phyloP scores from a whole-genome alignment of 805 yeast species.

The Yamadazyma ubonensis region DNA sequence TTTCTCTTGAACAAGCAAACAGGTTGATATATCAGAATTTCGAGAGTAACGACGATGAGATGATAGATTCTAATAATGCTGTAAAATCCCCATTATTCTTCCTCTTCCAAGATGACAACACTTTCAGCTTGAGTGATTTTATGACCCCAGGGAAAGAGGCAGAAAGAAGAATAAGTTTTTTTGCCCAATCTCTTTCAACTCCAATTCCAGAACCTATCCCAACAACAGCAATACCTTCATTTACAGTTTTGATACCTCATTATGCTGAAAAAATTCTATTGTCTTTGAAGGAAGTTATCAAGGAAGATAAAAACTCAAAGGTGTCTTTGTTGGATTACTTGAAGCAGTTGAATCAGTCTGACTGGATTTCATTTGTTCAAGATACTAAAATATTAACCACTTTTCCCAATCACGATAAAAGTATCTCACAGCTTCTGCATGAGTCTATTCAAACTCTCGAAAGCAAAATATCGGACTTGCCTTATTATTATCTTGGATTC shows the following conservation, averaged over 20 bases:
- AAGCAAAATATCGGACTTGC: conserved; percentile 49
- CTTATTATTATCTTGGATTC: conserved; percentile 72
- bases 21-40: conserved; percentile 23
- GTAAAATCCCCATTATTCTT: conserved; percentile 47
- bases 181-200: conserved; percentile 53
- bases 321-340: conserved; percentile 73
- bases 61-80: background rate
- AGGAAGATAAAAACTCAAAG: conserved; percentile 45
- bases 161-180: conserved; percentile 50
- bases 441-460: background rate
- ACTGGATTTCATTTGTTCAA: conserved; percentile 79
- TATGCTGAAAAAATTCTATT: conserved; percentile 50
- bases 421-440: background rate
- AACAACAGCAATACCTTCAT: conserved; percentile 47
- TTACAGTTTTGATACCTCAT: conserved; percentile 53
- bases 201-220: conserved; percentile 50
- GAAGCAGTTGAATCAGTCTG: conserved; percentile 66
- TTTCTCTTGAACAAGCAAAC: conserved; percentile 43
- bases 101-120: conserved; percentile 47
- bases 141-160: conserved; percentile 49
- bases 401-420: background rate
- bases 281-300: conserved; percentile 45
- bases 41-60: conserved; percentile 13
- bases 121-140: conserved; percentile 36
- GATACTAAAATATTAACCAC: conserved; percentile 56